Percentiles rank a stretch among this genome's conserved stretches.
phyloP scores from a whole-genome alignment of 345 rosid genomes.

The Populus deltoides region DNA sequence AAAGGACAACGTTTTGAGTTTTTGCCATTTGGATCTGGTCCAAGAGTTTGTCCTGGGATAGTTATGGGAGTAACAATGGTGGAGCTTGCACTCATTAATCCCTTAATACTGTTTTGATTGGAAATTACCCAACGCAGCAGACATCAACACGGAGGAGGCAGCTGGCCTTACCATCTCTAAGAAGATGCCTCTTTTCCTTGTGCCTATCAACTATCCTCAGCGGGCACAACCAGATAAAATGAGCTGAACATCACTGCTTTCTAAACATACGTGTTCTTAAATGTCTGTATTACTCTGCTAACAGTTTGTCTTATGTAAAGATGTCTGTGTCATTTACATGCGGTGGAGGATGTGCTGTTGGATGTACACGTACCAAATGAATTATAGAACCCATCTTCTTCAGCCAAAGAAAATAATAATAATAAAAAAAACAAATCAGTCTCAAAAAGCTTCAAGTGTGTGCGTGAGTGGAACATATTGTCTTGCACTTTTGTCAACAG shows the following conservation, averaged over 20 bases:
- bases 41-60: slow-evolving; percentile 20
- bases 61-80: slow-evolving; percentile 1
- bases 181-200: slow-evolving; percentile 27
- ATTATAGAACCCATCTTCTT: background rate
- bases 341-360: background rate
- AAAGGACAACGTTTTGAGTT: slow-evolving; percentile 14
- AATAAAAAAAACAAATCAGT: background rate
- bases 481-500: too few species aligned
- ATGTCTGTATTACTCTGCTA: too few species aligned
- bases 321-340: background rate
- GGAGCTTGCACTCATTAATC: slow-evolving; percentile 8
- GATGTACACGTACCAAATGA: too few species aligned
- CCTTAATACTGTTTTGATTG: slow-evolving; percentile 10
- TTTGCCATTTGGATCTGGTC: slow-evolving; percentile 19
- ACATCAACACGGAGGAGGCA: slow-evolving; percentile 31
- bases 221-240: background rate
- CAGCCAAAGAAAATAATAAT: background rate
- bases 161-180: slow-evolving; percentile 32
- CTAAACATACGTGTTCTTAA: too few species aligned
- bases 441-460: background rate
- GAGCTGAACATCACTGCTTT: too few species aligned
- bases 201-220: slow-evolving; percentile 17
- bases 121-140: slow-evolving; percentile 5
- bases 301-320: too few species aligned
- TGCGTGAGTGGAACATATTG: too few species aligned